phyloP scores from a whole-genome alignment of 2,329 filamentous ascomycete genomes.

The Diaporthe amygdali region DNA sequence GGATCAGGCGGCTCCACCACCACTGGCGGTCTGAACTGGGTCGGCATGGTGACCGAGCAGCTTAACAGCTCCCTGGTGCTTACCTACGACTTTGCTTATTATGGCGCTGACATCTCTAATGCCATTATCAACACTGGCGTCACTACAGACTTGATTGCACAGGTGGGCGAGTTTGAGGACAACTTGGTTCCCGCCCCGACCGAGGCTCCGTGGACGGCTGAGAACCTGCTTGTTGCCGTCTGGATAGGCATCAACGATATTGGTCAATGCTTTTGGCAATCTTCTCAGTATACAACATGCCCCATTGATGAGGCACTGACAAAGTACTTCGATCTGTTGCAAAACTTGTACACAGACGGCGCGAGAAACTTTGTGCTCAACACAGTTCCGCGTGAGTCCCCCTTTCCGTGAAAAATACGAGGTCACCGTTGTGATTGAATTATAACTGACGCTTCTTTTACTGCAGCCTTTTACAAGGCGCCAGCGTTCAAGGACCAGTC shows the following conservation, averaged over 20 bases:
- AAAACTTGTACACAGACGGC: conserved; percentile 23
- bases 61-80: conserved; percentile 23
- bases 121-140: conserved; percentile 25
- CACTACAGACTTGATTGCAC: conserved; percentile 22
- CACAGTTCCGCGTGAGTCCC: conserved; percentile 18
- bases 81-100: conserved; percentile 24
- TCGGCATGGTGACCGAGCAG: conserved; percentile 22
- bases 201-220: conserved; percentile 21
- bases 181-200: conserved; percentile 21
- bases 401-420: too few relatives aligned
- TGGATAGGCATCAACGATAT: conserved; percentile 26
- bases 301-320: conserved; percentile 23
- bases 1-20: conserved; percentile 19
- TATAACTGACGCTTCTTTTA: background rate
- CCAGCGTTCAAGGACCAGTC: conserved; percentile 19
- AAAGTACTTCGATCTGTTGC: conserved; percentile 21
- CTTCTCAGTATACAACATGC: conserved; percentile 5
- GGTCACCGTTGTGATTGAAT: background rate
- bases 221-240: conserved; percentile 22
- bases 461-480: conserved; percentile 19
- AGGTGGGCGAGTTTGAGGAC: conserved; percentile 20
- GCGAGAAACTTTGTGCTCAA: conserved; percentile 24
- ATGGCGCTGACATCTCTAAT: conserved; percentile 25
- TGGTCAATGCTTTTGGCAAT: conserved; percentile 25
- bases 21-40: conserved; percentile 24